phyloP scores from a whole-genome alignment of 176 grass and related monocot genomes.

The Thalia dealbata region DNA sequence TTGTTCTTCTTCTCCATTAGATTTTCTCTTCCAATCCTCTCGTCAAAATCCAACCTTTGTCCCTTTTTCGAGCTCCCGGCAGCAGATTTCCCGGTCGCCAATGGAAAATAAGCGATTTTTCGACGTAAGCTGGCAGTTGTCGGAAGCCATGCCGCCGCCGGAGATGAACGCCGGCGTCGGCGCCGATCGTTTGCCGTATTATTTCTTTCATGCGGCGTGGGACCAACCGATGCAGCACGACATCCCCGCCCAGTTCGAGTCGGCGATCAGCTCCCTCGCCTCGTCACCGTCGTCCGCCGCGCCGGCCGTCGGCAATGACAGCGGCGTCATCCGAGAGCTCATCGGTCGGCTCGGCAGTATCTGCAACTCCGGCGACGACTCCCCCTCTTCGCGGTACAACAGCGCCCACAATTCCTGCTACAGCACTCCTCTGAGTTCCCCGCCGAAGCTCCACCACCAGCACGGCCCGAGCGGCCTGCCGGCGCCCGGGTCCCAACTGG shows the following conservation, averaged over 20 bases:
- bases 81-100: neutral
- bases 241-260: slow-evolving; percentile 39
- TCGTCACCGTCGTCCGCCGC: slow-evolving; percentile 43
- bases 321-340: slow-evolving; percentile 38
- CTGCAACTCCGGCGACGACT: slow-evolving; percentile 30
- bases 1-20: neutral
- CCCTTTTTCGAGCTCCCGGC: neutral
- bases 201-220: slow-evolving; percentile 15
- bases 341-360: slow-evolving; percentile 61
- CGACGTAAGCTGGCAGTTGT: neutral
- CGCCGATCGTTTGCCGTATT: neutral
- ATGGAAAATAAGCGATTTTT: slow-evolving; percentile 42
- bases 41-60: neutral
- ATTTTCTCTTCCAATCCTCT: neutral
- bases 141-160: neutral
- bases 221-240: slow-evolving; percentile 11
- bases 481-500: neutral
- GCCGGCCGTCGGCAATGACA: slow-evolving; percentile 15
- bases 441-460: slow-evolving; percentile 17
- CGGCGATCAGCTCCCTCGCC: slow-evolving; percentile 13
- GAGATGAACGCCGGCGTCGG: neutral
- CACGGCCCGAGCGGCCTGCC: neutral
- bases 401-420: slow-evolving; percentile 48
- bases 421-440: slow-evolving; percentile 60
- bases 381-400: slow-evolving; percentile 16